These are phyloP conservation scores for Talaromyces sp. DNA, from an alignment of 2,329 filamentous ascomycete species.

Conservation along the genomic window DNA sequence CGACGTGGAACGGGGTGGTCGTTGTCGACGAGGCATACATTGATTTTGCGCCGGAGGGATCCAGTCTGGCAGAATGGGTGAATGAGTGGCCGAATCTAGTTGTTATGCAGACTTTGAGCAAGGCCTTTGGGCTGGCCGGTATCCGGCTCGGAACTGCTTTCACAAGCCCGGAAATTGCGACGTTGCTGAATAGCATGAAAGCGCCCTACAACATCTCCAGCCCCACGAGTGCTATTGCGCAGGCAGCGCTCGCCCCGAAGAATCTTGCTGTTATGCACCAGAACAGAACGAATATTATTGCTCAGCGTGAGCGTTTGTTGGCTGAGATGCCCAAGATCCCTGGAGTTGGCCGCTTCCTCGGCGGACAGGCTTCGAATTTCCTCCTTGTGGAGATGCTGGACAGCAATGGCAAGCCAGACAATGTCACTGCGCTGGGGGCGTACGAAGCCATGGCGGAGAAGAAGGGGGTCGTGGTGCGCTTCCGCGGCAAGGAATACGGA, in stretches of 20 bases:
- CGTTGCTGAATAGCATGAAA: conserved; percentile 83
- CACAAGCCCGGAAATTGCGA: conserved; percentile 66
- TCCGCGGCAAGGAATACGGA: conserved; percentile 86
- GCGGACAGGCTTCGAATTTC: conserved; percentile 81
- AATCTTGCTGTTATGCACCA: conserved; percentile 69
- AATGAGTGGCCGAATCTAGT: conserved; percentile 90
- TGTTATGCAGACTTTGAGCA: conserved; percentile 97
- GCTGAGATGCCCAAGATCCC: conserved; percentile 66
- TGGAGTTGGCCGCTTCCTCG: conserved; percentile 75
- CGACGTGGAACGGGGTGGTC: conserved; percentile 91
- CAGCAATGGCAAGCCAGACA: conserved; percentile 66
- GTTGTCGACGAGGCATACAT: conserved; percentile 95
- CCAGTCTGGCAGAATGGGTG: conserved; percentile 87
- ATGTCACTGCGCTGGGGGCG: conserved; percentile 68
- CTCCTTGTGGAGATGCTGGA: conserved; percentile 84
- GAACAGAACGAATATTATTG: conserved; percentile 65
- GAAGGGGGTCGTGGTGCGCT: conserved; percentile 85
- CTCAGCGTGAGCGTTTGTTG: conserved; percentile 72
- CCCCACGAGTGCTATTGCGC: conserved; percentile 77
- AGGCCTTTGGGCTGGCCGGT: conserved; percentile 92
- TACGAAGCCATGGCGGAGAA: conserved; percentile 83
- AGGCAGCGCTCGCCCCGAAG: conserved; percentile 60
- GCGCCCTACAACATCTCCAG: conserved; percentile 94
- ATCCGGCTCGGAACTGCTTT: conserved; percentile 88
- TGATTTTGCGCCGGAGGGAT: conserved; percentile 76